These are phyloP conservation scores for Leptomonas pyrrhocoris DNA, from an alignment of 208 protist species.

Conservation along the genomic window DNA sequence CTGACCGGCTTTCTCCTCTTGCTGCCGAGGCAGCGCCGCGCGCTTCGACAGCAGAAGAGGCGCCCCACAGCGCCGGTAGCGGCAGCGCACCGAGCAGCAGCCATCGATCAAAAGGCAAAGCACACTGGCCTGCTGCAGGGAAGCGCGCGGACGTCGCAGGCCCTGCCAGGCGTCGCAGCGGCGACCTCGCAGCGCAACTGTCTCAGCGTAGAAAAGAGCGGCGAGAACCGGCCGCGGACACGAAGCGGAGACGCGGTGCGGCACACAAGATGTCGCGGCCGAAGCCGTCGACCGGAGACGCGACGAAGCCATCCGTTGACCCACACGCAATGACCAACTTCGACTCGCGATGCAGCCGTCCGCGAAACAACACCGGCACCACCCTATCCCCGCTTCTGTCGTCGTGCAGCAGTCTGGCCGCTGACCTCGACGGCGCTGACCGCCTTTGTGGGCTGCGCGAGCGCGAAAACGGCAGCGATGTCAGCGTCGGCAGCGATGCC, in stretches of 20 bases:
- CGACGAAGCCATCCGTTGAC: not conserved
- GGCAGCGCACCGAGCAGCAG: conserved; percentile 1
- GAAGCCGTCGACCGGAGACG: not conserved
- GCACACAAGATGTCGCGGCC: conserved; percentile 1
- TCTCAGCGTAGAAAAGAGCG: not conserved
- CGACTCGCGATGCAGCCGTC: not conserved
- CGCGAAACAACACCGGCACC: not conserved
- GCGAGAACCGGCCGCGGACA: not conserved
- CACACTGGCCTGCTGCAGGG: not conserved
- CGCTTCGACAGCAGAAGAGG: conserved; percentile 3
- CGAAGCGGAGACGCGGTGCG: not conserved
- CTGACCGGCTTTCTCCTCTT: not conserved
- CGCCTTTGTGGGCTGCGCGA: not conserved
- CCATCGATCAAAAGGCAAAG: not conserved
- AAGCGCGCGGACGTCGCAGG: not conserved
- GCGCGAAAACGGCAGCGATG: not conserved
- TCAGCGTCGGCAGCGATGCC: not conserved
- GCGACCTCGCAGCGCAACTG: not conserved
- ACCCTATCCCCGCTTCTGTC: conserved; percentile 8
- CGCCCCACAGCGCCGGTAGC: conserved; percentile 11
- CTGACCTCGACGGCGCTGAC: not conserved
- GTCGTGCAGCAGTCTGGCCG: conserved; percentile 9
- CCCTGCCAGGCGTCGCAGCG: not conserved
- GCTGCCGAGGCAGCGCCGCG: not conserved
- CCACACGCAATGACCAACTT: not conserved